Percentiles rank a stretch among this genome's conserved stretches.
Conservation (phyloP, 768 basidiomycete species). For the Boletus insuetus region DNA sequence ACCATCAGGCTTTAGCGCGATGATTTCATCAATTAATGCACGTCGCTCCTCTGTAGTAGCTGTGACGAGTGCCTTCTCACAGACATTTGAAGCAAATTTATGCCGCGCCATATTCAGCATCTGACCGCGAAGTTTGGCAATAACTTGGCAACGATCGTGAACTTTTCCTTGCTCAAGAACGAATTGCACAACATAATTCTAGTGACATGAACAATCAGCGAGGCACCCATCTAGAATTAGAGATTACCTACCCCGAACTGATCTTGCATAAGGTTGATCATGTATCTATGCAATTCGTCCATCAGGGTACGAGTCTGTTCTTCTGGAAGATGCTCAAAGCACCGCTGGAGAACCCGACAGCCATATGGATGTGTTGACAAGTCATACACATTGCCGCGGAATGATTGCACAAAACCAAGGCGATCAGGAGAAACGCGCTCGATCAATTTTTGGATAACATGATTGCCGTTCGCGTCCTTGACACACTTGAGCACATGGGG, state of each 20-base stretch:
- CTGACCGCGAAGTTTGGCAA: conserved; percentile 70
- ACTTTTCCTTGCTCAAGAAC: conserved; percentile 78
- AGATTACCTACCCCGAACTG: conserved; percentile 76
- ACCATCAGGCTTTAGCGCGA: conserved; percentile 62
- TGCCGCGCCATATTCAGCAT: conserved; percentile 79
- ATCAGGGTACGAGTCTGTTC: conserved; percentile 67
- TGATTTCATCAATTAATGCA: conserved; percentile 77
- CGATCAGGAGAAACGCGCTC: conserved; percentile 76
- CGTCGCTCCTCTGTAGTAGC: conserved; percentile 64
- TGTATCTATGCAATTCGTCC: conserved; percentile 76
- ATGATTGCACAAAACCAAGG: conserved; percentile 69
- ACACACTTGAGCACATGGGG: conserved; percentile 81
- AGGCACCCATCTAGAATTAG: not conserved
- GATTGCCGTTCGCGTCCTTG: conserved; percentile 90
- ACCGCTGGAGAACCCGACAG: conserved; percentile 91
- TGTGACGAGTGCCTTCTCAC: conserved; percentile 81
- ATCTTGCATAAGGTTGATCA: conserved; percentile 77
- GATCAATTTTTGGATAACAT: conserved; percentile 91
- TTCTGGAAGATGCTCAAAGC: conserved; percentile 79
- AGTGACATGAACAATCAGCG: conserved; percentile 9
- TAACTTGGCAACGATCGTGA: conserved; percentile 64
- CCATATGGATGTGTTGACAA: conserved; percentile 89
- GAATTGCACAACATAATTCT: conserved; percentile 97
- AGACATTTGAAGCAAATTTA: conserved; percentile 95
- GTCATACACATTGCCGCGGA: conserved; percentile 75